These are phyloP conservation scores for Dioscorea cayenensis DNA, from an alignment of 116 monocot species.

Conservation along the genomic window DNA sequence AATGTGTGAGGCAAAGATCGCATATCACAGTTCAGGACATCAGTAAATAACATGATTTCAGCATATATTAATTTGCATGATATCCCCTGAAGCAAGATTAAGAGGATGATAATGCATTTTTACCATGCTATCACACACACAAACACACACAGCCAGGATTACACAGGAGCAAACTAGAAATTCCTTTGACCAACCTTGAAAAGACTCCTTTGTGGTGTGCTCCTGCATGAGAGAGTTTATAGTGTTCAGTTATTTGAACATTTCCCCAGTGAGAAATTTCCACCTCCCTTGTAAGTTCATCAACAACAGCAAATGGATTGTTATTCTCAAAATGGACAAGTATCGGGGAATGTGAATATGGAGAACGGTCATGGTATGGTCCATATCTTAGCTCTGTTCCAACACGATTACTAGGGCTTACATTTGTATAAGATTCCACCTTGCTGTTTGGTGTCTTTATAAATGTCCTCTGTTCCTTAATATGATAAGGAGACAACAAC, in stretches of 20 bases:
- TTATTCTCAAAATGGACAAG: conserved; percentile 87
- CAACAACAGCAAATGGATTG: conserved; percentile 79
- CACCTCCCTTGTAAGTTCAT: conserved; percentile 69
- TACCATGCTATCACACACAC: not conserved
- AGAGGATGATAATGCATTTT: not conserved
- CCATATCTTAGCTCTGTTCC: conserved; percentile 74
- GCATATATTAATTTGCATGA: too few species aligned
- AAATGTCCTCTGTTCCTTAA: conserved; percentile 55
- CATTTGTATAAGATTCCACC: conserved; percentile 65
- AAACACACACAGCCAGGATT: not conserved
- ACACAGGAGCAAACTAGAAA: not conserved
- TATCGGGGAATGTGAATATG: conserved; percentile 68
- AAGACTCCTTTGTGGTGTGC: conserved; percentile 83
- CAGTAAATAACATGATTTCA: not conserved
- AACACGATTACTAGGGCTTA: conserved; percentile 52
- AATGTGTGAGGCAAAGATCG: not conserved
- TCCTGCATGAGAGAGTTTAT: conserved; percentile 71
- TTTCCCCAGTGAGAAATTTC: conserved; percentile 93
- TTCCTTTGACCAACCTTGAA: conserved; percentile 49
- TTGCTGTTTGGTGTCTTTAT: conserved; percentile 63
- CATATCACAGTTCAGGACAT: not conserved
- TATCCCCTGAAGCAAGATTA: too few species aligned
- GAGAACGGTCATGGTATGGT: conserved; percentile 39
- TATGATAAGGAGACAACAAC: conserved; percentile 66
- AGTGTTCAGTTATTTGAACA: conserved; percentile 65